phyloP scores from a whole-genome alignment of 495 filamentous ascomycete species.

The Trichoderma orchidacearum region DNA sequence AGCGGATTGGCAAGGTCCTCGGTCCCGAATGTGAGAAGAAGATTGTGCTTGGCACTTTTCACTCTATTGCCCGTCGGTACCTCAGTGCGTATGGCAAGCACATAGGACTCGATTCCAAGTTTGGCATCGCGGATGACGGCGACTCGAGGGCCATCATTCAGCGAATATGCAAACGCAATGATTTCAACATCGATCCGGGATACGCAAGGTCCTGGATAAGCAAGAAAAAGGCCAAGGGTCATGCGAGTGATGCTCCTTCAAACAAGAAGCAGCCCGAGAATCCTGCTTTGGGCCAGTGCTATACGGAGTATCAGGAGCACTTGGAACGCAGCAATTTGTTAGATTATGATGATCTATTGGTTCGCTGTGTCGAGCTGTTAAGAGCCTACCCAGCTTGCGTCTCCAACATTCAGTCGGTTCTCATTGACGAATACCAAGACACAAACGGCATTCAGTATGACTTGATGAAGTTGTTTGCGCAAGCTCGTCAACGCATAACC shows the following conservation, averaged over 20 bases:
- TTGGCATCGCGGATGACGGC: conserved; percentile 82
- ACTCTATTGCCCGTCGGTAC: conserved; percentile 83
- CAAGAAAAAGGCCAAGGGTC: conserved; percentile 65
- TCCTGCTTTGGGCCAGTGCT: conserved; percentile 49
- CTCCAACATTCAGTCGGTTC: conserved; percentile 75
- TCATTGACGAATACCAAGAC: conserved; percentile 98
- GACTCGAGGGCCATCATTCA: conserved; percentile 68
- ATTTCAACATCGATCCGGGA: conserved; percentile 54
- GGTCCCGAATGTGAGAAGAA: conserved; percentile 64
- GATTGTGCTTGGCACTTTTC: conserved; percentile 87
- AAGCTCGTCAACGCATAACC: conserved; percentile 59
- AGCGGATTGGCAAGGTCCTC: conserved; percentile 65
- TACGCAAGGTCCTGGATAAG: conserved; percentile 67
- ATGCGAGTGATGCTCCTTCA: conserved; percentile 14
- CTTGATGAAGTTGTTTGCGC: conserved; percentile 80
- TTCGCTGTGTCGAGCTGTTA: conserved; percentile 74
- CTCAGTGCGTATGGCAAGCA: conserved; percentile 73
- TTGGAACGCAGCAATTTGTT: conserved; percentile 68
- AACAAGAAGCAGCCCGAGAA: conserved; percentile 35
- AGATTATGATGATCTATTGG: conserved; percentile 89
- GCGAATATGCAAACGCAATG: conserved; percentile 66
- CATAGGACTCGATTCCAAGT: conserved; percentile 70
- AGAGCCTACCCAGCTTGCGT: conserved; percentile 70
- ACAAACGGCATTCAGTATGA: conserved; percentile 95
- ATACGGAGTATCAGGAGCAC: conserved; percentile 63